These are phyloP conservation scores for Arctostaphylos glauca DNA, from an alignment of 148 eudicot genomes.

Conservation along the genomic window DNA sequence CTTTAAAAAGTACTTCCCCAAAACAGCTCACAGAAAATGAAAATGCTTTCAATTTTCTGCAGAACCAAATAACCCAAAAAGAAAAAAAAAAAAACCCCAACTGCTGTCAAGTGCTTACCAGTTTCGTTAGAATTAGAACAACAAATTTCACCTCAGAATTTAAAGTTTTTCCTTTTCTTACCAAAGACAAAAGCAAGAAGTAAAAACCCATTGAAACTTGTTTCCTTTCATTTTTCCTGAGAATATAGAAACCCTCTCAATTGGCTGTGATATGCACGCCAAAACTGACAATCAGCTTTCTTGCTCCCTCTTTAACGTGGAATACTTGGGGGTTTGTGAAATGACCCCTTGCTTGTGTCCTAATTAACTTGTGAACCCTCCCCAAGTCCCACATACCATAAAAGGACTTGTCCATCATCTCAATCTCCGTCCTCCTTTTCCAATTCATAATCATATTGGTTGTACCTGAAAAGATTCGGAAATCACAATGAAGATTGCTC, in stretches of 20 bases:
- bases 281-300: conserved; percentile 39
- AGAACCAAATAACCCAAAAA: conserved; percentile 18
- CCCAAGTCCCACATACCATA: neutral
- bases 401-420: conserved; percentile 17
- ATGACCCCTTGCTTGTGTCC: conserved; percentile 11
- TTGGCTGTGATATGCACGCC: conserved; percentile 40
- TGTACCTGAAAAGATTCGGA: conserved; percentile 4
- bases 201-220: conserved; percentile 14
- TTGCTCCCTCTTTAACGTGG: conserved; percentile 25
- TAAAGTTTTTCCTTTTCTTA: conserved; percentile 7
- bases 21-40: conserved; percentile 21
- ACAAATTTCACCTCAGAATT: conserved; percentile 14
- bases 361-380: neutral
- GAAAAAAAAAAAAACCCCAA: conserved; percentile 16
- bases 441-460: neutral
- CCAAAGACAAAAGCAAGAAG: conserved; percentile 23
- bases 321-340: neutral
- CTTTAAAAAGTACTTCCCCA: conserved; percentile 19
- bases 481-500: neutral
- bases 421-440: neutral
- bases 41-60: conserved; percentile 21
- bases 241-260: conserved; percentile 19
- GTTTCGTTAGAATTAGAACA: conserved; percentile 20
- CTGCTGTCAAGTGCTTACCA: conserved; percentile 25
- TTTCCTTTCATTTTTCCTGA: conserved; percentile 9